These are phyloP conservation scores for Volvariella surrecta DNA, from an alignment of 1,284 basidiomycete genomes.

Conservation along the genomic window DNA sequence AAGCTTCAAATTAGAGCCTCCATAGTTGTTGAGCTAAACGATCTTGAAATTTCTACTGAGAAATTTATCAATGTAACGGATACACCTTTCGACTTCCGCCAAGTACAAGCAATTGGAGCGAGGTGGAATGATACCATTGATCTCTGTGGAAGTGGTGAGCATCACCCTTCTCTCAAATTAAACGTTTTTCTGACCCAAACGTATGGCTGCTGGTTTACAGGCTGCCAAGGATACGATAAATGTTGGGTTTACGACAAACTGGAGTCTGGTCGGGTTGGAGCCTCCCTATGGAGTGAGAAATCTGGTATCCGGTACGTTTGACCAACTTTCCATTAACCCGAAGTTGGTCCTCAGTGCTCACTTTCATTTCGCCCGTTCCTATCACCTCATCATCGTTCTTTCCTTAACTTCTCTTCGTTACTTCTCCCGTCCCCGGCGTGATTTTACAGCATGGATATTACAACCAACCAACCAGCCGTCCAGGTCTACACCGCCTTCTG, in stretches of 20 bases:
- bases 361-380: too few species aligned
- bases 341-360: too few species aligned
- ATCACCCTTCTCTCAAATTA: neutral
- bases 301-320: conserved; percentile 40
- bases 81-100: conserved; percentile 39
- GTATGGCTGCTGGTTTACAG: conserved; percentile 11
- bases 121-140: conserved; percentile 32
- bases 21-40: conserved; percentile 38
- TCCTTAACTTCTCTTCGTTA: too few species aligned
- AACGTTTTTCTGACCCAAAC: neutral
- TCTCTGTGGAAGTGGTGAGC: conserved; percentile 29
- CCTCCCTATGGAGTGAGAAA: conserved; percentile 31
- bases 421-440: too few species aligned
- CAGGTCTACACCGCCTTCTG: conserved; percentile 40
- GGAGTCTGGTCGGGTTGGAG: conserved; percentile 17
- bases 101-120: conserved; percentile 28
- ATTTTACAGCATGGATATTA: conserved; percentile 38
- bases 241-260: conserved; percentile 37
- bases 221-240: conserved; percentile 34
- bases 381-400: too few species aligned
- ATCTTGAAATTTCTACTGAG: conserved; percentile 41
- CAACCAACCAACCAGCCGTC: conserved; percentile 36
- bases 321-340: neutral
- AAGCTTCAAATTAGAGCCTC: too few species aligned
- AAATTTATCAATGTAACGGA: conserved; percentile 29